Percentiles rank a stretch among this genome's conserved stretches.
These are phyloP conservation scores for Trichomonascaceae sp. DNA, from an alignment of 1,139 yeast genomes.

Conservation along the genomic window DNA sequence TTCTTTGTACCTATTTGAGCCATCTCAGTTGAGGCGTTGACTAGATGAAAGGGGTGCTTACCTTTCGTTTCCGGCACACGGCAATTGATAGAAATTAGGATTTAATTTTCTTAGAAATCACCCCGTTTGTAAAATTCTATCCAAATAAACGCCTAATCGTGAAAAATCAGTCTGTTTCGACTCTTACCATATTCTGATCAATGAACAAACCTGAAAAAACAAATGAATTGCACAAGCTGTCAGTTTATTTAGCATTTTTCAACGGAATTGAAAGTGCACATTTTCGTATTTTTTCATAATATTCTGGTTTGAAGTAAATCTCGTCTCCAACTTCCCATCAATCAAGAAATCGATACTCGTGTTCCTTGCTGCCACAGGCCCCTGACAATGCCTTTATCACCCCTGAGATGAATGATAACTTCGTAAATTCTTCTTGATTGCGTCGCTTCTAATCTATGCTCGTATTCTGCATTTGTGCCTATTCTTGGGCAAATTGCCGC, in stretches of 20 bases:
- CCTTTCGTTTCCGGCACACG: neutral
- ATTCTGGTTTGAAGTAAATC: neutral
- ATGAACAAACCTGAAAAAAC: neutral
- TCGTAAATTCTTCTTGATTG: neutral
- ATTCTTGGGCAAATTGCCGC: neutral
- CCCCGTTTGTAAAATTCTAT: neutral
- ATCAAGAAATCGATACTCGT: neutral
- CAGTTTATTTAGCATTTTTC: neutral
- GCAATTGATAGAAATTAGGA: neutral
- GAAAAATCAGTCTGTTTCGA: neutral
- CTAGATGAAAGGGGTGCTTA: neutral
- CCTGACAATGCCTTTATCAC: neutral
- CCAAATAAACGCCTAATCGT: neutral
- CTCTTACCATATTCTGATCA: neutral
- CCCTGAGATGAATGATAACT: neutral
- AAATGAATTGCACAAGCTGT: neutral
- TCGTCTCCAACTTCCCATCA: neutral
- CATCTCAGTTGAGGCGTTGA: neutral
- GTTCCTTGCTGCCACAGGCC: neutral
- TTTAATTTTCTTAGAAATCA: neutral
- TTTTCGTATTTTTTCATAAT: neutral
- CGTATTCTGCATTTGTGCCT: neutral
- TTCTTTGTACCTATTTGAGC: neutral
- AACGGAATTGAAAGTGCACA: neutral
- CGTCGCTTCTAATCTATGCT: neutral